Base-by-base conservation (phyloP, 129 eudicot genomes). In the Smallanthus sonchifolius region DNA sequence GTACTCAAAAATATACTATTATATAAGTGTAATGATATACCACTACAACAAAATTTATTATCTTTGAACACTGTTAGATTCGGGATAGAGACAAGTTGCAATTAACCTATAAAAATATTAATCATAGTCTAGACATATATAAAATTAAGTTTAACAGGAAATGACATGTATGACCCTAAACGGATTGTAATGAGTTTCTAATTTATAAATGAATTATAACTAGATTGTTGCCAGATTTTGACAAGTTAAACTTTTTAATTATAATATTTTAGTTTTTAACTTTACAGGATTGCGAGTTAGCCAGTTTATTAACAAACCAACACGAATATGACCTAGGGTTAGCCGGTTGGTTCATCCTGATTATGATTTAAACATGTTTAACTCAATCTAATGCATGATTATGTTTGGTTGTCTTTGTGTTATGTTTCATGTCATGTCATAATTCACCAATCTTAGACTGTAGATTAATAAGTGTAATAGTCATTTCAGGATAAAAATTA, bases 1-100 rank as follows among this genome's bases (percentile, higher is more conserved):
- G 55, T 66, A 65, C 51, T 55, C 75, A 54, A 49, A 54, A 49
- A 37, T 15, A 71, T 37, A 65, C 61, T 73, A 60, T 73, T 42
- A 39, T 60, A 51, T 13, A 48, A 63, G n/a, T n/a, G 72, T 75
- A 66, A 63, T 63, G 79, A 36, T 64, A 64, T 9, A 75, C 72
- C 79, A 75, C 79, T 38, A 64, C 37, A n/a, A 13, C 30, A 71
- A 54, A 13, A 36, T 10, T 6, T 19, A 3, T 38, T 48, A 7
- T 24, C 49, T 64, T 10, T 10, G 36, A 15, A n/a, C 43, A 45
- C 45, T 16, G 45, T 42, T 35, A 35, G 36, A 45, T 30, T 52
- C 3, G 4, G 30, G 30, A 24, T 24, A 24, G 30, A 24, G 30
- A 24, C 30, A 24, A 24, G 30, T 24, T 24, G 30, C 30, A 24